Evolutionary conservation across 768 basidiomycete species (phyloP).

Genomic region (Naematelia aurantialba): DNA sequence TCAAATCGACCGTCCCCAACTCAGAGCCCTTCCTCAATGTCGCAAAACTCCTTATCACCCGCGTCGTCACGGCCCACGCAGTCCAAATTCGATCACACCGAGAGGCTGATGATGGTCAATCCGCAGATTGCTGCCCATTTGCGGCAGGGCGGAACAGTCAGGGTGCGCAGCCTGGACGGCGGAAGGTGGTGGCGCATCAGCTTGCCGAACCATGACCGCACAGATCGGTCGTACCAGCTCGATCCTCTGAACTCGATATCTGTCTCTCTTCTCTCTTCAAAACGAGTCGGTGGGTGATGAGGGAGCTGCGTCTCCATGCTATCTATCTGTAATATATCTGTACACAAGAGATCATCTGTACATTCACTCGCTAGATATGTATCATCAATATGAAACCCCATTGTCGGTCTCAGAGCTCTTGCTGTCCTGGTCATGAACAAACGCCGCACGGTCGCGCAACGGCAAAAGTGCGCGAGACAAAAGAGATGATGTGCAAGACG

Average conservation of each 20-base stretch:
- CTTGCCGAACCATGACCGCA: neutral
- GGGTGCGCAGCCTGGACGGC: constrained; percentile 27
- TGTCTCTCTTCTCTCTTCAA: neutral
- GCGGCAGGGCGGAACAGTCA: constrained; percentile 29
- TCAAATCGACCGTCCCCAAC: too few relatives aligned
- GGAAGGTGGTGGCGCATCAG: constrained; percentile 19
- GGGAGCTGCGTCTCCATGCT: too few relatives aligned
- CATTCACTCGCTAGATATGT: too few relatives aligned
- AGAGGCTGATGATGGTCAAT: constrained; percentile 32
- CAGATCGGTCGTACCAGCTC: neutral
- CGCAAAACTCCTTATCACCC: neutral
- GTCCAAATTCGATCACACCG: neutral
- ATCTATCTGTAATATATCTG: too few relatives aligned
- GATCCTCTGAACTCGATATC: neutral
- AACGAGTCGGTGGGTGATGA: too few relatives aligned
- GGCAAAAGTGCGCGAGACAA: neutral
- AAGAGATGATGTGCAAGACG: too few relatives aligned
- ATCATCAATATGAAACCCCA: too few relatives aligned
- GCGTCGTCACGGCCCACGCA: too few relatives aligned
- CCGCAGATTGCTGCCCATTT: constrained; percentile 35
- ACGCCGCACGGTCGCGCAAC: too few relatives aligned
- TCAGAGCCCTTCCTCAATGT: neutral
- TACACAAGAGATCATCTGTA: too few relatives aligned
- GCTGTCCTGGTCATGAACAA: too few relatives aligned
- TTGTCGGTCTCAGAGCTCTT: too few relatives aligned